A percentile compares a stretch with the other conserved stretches of the same genome.
phyloP scores from a whole-genome alignment of 176 grass and related monocot species.

The Carex scoparia region DNA sequence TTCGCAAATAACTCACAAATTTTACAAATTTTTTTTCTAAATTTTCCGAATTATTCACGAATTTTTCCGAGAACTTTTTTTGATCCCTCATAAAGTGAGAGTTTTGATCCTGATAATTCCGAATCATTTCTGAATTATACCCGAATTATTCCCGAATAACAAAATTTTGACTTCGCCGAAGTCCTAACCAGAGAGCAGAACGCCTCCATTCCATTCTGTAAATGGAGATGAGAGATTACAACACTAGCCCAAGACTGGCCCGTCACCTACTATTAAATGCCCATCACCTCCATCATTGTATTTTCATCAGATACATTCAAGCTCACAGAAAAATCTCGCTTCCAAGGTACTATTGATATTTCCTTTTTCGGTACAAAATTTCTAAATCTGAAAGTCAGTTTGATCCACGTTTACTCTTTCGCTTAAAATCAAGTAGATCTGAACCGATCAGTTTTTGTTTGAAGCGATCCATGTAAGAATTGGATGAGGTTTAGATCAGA shows the following conservation, averaged over 20 bases:
- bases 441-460: background rate
- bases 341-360: conserved; percentile 1
- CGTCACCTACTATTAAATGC: background rate
- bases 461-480: conserved; percentile 7
- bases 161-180: too few relatives aligned
- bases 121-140: too few relatives aligned
- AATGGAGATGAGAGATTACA: background rate
- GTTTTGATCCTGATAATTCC: too few relatives aligned
- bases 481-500: background rate
- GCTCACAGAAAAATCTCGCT: conserved; percentile 3
- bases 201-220: background rate
- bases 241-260: background rate
- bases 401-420: background rate
- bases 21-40: too few relatives aligned
- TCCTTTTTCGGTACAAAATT: conserved; percentile 6
- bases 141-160: too few relatives aligned
- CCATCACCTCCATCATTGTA: background rate
- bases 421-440: background rate
- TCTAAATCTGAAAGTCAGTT: background rate
- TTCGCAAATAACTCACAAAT: too few relatives aligned
- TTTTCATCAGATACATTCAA: background rate
- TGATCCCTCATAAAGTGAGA: too few relatives aligned
- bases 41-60: too few relatives aligned
- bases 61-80: too few relatives aligned
- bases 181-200: background rate